These are phyloP conservation scores for Hemileccinum impolitum DNA, from an alignment of 768 basidiomycete species.

Conservation along the genomic window DNA sequence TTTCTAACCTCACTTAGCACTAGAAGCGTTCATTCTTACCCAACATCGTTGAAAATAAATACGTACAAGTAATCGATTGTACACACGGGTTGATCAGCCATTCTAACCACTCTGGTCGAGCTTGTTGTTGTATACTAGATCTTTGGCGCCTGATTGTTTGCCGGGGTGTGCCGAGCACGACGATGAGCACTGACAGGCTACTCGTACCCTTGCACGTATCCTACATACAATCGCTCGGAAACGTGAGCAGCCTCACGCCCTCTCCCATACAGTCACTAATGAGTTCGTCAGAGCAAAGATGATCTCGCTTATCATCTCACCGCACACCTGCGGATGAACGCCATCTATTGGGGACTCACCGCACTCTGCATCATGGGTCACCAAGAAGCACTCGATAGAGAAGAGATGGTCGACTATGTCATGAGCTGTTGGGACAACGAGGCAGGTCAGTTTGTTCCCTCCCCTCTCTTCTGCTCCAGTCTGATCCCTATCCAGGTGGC, in stretches of 20 bases:
- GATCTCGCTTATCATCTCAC: constrained; percentile 89
- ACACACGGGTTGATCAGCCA: too few species aligned
- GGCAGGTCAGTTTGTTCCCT: constrained; percentile 48
- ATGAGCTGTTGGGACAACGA: constrained; percentile 95
- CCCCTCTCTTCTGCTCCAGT: neutral
- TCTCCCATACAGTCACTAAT: neutral
- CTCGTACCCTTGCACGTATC: constrained; percentile 60
- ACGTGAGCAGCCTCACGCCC: constrained; percentile 38
- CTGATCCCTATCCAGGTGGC: constrained; percentile 52
- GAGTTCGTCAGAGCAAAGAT: constrained; percentile 63
- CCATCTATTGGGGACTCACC: constrained; percentile 94
- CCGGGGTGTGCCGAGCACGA: neutral
- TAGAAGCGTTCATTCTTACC: too few species aligned
- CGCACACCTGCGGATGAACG: constrained; percentile 91
- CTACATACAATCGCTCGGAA: constrained; percentile 74
- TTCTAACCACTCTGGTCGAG: too few species aligned
- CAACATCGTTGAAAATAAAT: too few species aligned
- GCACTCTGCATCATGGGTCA: constrained; percentile 80
- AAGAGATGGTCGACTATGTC: constrained; percentile 86
- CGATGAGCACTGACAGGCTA: constrained; percentile 25
- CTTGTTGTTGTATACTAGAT: too few species aligned
- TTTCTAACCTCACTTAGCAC: too few species aligned
- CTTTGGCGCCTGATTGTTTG: too few species aligned
- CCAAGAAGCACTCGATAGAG: constrained; percentile 72
- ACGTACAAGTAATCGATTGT: too few species aligned